These are phyloP conservation scores for Rhodotorula sp. DNA, from an alignment of 1,284 basidiomycete species.

Conservation along the genomic window DNA sequence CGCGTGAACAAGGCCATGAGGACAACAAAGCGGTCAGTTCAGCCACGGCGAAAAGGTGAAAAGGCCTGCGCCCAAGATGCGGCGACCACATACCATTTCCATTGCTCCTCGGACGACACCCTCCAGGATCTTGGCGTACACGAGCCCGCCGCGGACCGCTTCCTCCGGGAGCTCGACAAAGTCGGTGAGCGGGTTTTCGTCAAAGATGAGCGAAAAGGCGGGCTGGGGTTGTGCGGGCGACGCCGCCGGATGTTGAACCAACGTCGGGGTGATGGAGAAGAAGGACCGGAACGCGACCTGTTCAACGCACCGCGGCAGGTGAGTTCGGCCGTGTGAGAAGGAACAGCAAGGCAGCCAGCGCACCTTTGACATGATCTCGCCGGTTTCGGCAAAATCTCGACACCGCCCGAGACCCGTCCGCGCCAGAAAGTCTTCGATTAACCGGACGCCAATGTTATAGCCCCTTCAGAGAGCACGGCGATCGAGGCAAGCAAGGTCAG, in stretches of 20 bases:
- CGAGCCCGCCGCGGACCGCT: constrained; percentile 80
- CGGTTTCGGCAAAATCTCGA: constrained; percentile 86
- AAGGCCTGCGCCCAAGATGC: not conserved
- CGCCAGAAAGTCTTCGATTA: constrained; percentile 97
- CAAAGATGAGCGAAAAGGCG: constrained; percentile 78
- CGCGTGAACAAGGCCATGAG: not conserved
- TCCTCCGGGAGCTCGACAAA: constrained; percentile 97
- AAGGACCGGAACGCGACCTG: constrained; percentile 99
- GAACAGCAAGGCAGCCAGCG: constrained; percentile 29
- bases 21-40: not conserved
- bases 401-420: constrained; percentile 81
- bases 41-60: not conserved
- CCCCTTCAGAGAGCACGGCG: constrained; percentile 68
- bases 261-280: constrained; percentile 82
- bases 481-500: not conserved
- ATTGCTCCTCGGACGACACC: constrained; percentile 89
- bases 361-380: constrained; percentile 88
- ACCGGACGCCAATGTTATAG: constrained; percentile 92
- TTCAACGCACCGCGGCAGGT: not conserved
- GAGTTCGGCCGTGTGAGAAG: not conserved
- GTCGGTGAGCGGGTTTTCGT: constrained; percentile 95
- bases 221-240: constrained; percentile 51
- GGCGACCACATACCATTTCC: constrained; percentile 78
- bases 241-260: constrained; percentile 63
- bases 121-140: constrained; percentile 94